Conservation (phyloP, 148 eudicot genomes). For the Rhododendron vialii region DNA sequence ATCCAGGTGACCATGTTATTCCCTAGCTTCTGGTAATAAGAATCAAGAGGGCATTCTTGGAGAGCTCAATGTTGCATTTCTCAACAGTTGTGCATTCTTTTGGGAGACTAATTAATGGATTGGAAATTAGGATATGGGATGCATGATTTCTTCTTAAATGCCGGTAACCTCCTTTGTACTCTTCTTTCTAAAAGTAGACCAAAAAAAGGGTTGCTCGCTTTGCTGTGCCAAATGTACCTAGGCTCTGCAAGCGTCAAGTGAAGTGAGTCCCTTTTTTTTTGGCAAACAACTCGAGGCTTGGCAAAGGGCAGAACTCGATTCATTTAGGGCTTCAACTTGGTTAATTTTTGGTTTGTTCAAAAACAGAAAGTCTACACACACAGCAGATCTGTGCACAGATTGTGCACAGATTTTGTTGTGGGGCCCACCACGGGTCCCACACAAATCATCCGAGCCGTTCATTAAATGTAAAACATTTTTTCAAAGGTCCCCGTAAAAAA, state of each 20-base stretch:
- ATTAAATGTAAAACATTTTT: too few species aligned
- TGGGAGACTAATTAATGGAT: slow-evolving; percentile 8
- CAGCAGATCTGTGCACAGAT: too few species aligned
- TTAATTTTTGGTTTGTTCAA: background rate
- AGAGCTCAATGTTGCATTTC: slow-evolving; percentile 34
- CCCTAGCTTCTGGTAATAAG: slow-evolving; percentile 28
- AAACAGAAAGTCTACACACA: too few species aligned
- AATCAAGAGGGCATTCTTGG: slow-evolving; percentile 23
- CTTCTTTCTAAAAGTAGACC: slow-evolving; percentile 31
- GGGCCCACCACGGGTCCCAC: too few species aligned
- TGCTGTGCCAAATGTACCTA: slow-evolving; percentile 38
- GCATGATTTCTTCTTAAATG: slow-evolving; percentile 27
- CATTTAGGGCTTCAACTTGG: background rate
- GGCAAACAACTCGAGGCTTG: too few species aligned
- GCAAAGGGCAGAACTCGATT: too few species aligned
- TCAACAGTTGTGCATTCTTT: slow-evolving; percentile 35
- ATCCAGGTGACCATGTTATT: slow-evolving; percentile 41
- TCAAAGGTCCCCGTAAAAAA: too few species aligned
- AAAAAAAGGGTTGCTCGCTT: slow-evolving; percentile 36
- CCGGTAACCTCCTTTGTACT: slow-evolving; percentile 37
- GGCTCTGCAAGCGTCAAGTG: background rate
- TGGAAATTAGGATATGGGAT: slow-evolving; percentile 31
- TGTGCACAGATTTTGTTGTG: too few species aligned
- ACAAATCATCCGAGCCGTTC: too few species aligned
- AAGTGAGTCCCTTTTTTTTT: too few species aligned